phyloP scores from a whole-genome alignment of 345 rosid genomes.

The Pistacia atlantica region DNA sequence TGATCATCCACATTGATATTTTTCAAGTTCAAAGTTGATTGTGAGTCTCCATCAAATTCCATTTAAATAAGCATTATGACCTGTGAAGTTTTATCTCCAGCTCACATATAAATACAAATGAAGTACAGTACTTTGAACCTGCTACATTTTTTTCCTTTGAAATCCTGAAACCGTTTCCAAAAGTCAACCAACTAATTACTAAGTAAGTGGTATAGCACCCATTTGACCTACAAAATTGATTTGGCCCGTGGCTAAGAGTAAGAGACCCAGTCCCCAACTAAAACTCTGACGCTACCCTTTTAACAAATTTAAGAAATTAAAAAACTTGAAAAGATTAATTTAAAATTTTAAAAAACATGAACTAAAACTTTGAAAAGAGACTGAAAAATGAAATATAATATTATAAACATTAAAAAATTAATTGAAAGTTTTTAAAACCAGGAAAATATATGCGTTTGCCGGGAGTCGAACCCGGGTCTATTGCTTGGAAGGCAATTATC shows the following conservation, averaged over 20 bases:
- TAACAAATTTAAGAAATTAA: no score
- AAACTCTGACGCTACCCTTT: neutral
- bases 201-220: neutral
- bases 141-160: neutral
- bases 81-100: neutral
- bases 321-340: no score
- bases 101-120: neutral
- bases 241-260: no score
- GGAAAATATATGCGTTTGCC: slow-evolving; percentile 35
- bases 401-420: no score
- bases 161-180: neutral
- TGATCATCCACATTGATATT: no score
- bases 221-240: neutral
- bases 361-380: no score
- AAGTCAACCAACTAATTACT: neutral
- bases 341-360: no score
- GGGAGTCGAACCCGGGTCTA: slow-evolving; percentile 68
- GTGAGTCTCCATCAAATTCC: neutral
- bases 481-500: slow-evolving; percentile 63
- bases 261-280: neutral
- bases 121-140: neutral
- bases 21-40: no score
- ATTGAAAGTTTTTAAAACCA: neutral
- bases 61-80: neutral
- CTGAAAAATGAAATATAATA: no score